These are phyloP conservation scores for Chlorella ohadii DNA, from an alignment of 139 green algal species.

Conservation along the genomic window DNA sequence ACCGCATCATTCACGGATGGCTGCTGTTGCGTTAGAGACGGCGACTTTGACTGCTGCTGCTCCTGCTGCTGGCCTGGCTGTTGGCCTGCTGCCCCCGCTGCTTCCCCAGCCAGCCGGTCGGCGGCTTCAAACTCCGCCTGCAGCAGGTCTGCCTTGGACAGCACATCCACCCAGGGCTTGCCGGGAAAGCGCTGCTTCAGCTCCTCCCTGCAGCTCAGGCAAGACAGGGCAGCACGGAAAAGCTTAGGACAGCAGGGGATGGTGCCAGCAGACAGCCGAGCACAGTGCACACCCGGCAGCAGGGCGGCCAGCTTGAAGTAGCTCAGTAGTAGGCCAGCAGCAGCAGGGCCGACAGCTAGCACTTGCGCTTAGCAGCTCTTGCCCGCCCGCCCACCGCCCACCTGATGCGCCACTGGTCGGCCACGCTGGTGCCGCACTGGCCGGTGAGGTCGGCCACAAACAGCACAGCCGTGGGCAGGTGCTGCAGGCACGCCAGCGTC, in stretches of 20 bases:
- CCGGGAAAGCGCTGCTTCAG: slow-evolving; percentile 73
- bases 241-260: not conserved
- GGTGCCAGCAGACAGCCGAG: too few species aligned
- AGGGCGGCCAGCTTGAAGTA: not conserved
- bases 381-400: not conserved
- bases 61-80: not conserved
- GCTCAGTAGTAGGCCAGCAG: too few species aligned
- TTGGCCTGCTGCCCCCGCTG: too few species aligned
- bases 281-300: too few species aligned
- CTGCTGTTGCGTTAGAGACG: not conserved
- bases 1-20: not conserved
- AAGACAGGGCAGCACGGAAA: not conserved
- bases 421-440: slow-evolving; percentile 86
- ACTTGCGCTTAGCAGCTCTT: too few species aligned
- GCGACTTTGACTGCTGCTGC: not conserved
- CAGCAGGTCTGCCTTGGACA: slow-evolving; percentile 94
- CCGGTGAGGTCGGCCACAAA: slow-evolving; percentile 95
- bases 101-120: not conserved
- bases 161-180: slow-evolving; percentile 93
- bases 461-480: slow-evolving; percentile 87
- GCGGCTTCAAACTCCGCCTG: slow-evolving; percentile 54
- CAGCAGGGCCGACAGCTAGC: not conserved
- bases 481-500: slow-evolving; percentile 88
- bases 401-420: slow-evolving; percentile 79
- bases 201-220: slow-evolving; percentile 52